A percentile compares a stretch with the other conserved stretches of the same genome.
These are phyloP conservation scores for Fraxinus ornus DNA, from an alignment of 305 asterid species.

Conservation along the genomic window DNA sequence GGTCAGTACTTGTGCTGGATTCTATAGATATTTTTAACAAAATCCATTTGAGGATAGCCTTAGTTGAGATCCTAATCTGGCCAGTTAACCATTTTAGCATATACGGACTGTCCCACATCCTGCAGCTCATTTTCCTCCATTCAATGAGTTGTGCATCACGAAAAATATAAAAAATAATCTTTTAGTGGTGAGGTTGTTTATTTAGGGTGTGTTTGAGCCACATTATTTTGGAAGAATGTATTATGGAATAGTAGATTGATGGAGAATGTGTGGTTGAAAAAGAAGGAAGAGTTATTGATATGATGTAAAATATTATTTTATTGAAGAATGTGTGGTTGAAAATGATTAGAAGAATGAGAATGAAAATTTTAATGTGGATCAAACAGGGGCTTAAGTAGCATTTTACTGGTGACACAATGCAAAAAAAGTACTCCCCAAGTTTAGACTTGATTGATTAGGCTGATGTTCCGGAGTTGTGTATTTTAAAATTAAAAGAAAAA, in stretches of 20 bases:
- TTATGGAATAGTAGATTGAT: too few relatives aligned
- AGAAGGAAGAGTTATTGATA: too few relatives aligned
- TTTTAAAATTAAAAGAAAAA: neutral
- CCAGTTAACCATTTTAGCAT: slow-evolving; percentile 8
- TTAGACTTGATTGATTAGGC: neutral
- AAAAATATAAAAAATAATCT: slow-evolving; percentile 12
- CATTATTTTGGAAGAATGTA: too few relatives aligned
- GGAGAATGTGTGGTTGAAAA: too few relatives aligned
- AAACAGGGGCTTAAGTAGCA: neutral
- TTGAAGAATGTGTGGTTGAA: too few relatives aligned
- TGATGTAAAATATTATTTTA: too few relatives aligned
- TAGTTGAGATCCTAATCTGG: slow-evolving; percentile 4
- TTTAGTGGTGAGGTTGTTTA: slow-evolving; percentile 11
- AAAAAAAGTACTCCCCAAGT: neutral
- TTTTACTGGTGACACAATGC: slow-evolving; percentile 2
- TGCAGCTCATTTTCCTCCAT: slow-evolving; percentile 11
- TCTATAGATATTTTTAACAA: neutral
- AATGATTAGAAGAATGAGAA: too few relatives aligned
- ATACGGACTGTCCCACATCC: neutral
- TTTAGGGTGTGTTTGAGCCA: neutral
- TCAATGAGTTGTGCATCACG: neutral
- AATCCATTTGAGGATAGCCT: slow-evolving; percentile 7
- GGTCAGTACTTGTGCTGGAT: slow-evolving; percentile 55
- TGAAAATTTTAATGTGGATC: too few relatives aligned
- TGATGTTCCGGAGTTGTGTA: neutral